Conservation (phyloP, 345 rosid species). For the Hirschfeldia incana region DNA sequence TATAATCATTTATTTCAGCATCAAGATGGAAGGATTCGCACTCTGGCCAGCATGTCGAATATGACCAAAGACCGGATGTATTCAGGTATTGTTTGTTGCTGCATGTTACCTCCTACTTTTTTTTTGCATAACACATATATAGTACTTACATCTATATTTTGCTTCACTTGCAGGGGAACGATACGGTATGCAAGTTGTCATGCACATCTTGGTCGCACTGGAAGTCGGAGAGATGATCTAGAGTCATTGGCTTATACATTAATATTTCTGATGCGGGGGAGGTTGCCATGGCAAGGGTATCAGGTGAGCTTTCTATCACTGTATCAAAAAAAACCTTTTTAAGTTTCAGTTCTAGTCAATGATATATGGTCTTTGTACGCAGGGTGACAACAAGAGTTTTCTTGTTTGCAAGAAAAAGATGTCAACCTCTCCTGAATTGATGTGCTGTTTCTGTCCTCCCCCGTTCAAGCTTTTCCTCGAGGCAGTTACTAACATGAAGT, state of each 20-base stretch:
- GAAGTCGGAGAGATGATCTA: slow-evolving; percentile 92
- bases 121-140: neutral
- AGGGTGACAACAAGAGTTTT: slow-evolving; percentile 97
- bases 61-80: slow-evolving; percentile 95
- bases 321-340: neutral
- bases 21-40: slow-evolving; percentile 83
- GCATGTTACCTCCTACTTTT: slow-evolving; percentile 1
- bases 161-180: slow-evolving; percentile 70
- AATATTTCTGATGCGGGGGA: slow-evolving; percentile 85
- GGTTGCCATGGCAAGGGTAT: slow-evolving; percentile 97
- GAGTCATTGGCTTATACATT: slow-evolving; percentile 95
- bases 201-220: slow-evolving; percentile 94
- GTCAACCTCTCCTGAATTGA: slow-evolving; percentile 81
- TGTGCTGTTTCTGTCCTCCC: slow-evolving; percentile 88
- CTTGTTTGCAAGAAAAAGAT: slow-evolving; percentile 96
- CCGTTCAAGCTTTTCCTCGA: slow-evolving; percentile 86
- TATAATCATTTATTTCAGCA: slow-evolving; percentile 51
- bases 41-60: slow-evolving; percentile 83
- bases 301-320: slow-evolving; percentile 51
- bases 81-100: slow-evolving; percentile 57
- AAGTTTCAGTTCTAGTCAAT: slow-evolving; percentile 11
- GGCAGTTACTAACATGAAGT: slow-evolving; percentile 88
- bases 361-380: slow-evolving; percentile 23
- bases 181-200: slow-evolving; percentile 94
- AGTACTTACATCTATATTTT: slow-evolving; percentile 15